Conservation (phyloP, 805 yeast species). For the Jamesozyma jinghongensis region DNA sequence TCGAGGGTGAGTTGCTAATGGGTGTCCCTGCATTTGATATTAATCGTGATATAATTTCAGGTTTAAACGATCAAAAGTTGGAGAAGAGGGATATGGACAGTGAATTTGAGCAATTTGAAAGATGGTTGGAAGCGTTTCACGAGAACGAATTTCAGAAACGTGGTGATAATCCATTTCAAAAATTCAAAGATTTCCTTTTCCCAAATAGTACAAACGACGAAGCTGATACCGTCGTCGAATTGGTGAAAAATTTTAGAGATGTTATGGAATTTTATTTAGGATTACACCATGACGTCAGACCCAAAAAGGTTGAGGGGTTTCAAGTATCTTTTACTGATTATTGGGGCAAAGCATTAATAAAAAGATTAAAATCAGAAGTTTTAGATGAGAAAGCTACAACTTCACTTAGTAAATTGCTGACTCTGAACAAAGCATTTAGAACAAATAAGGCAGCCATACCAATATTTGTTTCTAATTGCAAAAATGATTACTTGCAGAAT, state of each 20-base stretch:
- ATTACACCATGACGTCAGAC: slow-evolving; percentile 45
- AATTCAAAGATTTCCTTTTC: slow-evolving; percentile 11
- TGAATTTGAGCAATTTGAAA: slow-evolving; percentile 14
- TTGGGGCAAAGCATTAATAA: slow-evolving; percentile 55
- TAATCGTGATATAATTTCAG: slow-evolving; percentile 18
- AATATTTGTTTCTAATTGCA: slow-evolving; percentile 36
- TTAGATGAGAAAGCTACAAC: slow-evolving; percentile 35
- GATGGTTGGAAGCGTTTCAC: slow-evolving; percentile 5
- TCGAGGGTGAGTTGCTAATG: slow-evolving; percentile 40
- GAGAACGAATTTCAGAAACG: slow-evolving; percentile 7
- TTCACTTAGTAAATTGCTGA: slow-evolving; percentile 28
- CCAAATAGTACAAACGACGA: slow-evolving; percentile 8
- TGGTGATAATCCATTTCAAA: slow-evolving; percentile 9
- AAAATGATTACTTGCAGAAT: slow-evolving; percentile 32
- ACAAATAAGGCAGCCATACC: slow-evolving; percentile 39
- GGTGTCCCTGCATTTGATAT: slow-evolving; percentile 50
- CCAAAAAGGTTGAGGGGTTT: slow-evolving; percentile 45
- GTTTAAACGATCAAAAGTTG: background rate
- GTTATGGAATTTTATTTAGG: slow-evolving; percentile 41
- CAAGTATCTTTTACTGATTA: slow-evolving; percentile 55
- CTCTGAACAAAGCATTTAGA: slow-evolving; percentile 28
- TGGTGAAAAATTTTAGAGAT: slow-evolving; percentile 26
- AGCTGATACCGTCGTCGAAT: slow-evolving; percentile 10
- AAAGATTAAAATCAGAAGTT: slow-evolving; percentile 25
- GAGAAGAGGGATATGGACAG: background rate